Conservation (phyloP, 208 protist genomes). For the Herpetomonas samuelpessoai region DNA sequence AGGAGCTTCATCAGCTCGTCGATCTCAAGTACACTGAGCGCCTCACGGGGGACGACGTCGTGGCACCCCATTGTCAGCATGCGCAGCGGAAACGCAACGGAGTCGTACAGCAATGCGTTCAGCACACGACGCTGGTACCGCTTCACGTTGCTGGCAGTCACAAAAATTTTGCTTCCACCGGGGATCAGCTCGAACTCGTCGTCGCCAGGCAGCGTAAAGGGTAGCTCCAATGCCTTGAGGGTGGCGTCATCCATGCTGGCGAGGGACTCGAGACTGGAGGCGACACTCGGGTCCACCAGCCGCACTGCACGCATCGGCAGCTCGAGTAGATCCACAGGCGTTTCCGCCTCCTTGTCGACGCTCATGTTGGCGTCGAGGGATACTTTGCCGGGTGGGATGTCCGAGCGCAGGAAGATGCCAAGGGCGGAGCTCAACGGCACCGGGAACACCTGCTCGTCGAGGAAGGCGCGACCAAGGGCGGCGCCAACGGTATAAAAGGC, state of each 20-base stretch:
- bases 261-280: conserved; percentile 44
- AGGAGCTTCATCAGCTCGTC: conserved; percentile 63
- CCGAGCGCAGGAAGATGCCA: conserved; percentile 56
- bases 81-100: conserved; percentile 57
- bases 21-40: conserved; percentile 49
- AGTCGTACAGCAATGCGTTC: conserved; percentile 68
- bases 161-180: conserved; percentile 38
- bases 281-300: conserved; percentile 57
- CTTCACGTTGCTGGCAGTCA: conserved; percentile 48
- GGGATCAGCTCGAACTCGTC: conserved; percentile 61
- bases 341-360: conserved; percentile 24
- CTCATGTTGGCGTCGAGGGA: conserved; percentile 19
- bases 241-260: conserved; percentile 27
- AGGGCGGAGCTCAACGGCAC: conserved; percentile 66
- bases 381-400: conserved; percentile 34
- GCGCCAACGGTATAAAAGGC: conserved; percentile 73
- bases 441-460: conserved; percentile 75
- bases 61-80: conserved; percentile 64
- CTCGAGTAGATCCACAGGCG: conserved; percentile 65
- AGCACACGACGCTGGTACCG: conserved; percentile 61
- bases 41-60: conserved; percentile 74
- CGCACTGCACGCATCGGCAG: conserved; percentile 47
- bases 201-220: conserved; percentile 81
- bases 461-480: conserved; percentile 75
- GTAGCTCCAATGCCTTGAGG: conserved; percentile 55